Evolutionary conservation across 1,284 basidiomycete species (phyloP).

Genomic region (Melampsora americana): DNA sequence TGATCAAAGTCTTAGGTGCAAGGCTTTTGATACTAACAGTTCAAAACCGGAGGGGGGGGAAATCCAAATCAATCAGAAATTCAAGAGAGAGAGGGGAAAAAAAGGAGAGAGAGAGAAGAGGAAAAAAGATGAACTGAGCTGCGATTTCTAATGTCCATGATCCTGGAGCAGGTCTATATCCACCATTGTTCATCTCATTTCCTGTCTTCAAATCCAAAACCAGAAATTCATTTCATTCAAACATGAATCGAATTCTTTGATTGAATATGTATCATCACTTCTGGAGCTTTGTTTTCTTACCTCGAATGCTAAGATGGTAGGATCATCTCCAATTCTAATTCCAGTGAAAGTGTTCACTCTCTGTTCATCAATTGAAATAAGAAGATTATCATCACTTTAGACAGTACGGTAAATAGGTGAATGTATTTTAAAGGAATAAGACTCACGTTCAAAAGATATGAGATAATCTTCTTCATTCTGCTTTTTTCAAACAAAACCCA

Average conservation of each 20-base stretch:
- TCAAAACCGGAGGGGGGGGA: too few species aligned
- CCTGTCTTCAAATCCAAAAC: constrained; percentile 7
- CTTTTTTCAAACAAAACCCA: not conserved
- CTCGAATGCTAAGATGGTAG: constrained; percentile 52
- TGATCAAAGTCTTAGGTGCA: constrained; percentile 51
- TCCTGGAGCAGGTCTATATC: constrained; percentile 49
- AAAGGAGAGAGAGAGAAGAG: not conserved
- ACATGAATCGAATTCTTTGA: too few species aligned
- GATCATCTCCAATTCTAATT: constrained; percentile 51
- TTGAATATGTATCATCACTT: too few species aligned
- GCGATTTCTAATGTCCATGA: constrained; percentile 49
- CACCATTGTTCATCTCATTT: constrained; percentile 45
- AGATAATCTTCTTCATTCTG: constrained; percentile 39
- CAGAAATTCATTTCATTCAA: not conserved
- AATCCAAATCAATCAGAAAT: constrained; percentile 2
- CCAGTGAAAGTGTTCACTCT: constrained; percentile 52
- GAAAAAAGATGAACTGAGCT: constrained; percentile 34
- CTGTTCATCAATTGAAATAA: not conserved
- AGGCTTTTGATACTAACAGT: constrained; percentile 50
- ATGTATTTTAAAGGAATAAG: too few species aligned
- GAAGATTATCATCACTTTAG: not conserved
- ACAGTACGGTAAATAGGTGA: too few species aligned
- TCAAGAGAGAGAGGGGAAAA: not conserved
- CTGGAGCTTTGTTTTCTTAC: constrained; percentile 42
- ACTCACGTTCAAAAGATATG: constrained; percentile 28